These are phyloP conservation scores for Saxophila tyrrhenica DNA, from an alignment of 495 filamentous ascomycete genomes.

Conservation along the genomic window DNA sequence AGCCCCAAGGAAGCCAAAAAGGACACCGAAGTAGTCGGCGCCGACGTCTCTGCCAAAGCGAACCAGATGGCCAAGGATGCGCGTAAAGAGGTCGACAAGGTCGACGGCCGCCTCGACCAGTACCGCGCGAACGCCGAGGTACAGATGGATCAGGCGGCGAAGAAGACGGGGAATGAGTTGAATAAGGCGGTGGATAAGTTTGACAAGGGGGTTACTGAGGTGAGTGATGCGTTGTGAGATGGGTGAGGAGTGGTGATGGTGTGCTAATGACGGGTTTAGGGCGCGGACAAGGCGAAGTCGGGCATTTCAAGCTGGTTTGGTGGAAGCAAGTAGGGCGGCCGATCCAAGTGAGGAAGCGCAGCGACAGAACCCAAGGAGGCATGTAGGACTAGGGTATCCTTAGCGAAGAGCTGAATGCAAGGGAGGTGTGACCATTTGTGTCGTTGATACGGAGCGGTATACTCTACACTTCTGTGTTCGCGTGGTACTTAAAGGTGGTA, in stretches of 20 bases:
- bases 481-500: too few relatives aligned
- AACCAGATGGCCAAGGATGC: slow-evolving; percentile 32
- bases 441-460: not conserved
- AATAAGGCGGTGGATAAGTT: slow-evolving; percentile 22
- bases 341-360: too few relatives aligned
- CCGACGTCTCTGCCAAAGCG: not conserved
- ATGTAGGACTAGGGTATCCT: not conserved
- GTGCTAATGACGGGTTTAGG: not conserved
- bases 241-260: not conserved
- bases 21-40: slow-evolving; percentile 37
- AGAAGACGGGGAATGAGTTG: slow-evolving; percentile 6
- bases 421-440: not conserved
- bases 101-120: too few relatives aligned
- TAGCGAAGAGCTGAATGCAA: not conserved
- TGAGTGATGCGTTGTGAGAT: slow-evolving; percentile 1
- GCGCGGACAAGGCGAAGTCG: slow-evolving; percentile 55
- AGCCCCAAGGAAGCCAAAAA: slow-evolving; percentile 40
- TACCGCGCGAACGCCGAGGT: slow-evolving; percentile 42
- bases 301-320: slow-evolving; percentile 74
- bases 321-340: slow-evolving; percentile 22
- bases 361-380: too few relatives aligned
- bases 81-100: slow-evolving; percentile 39
- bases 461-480: not conserved
- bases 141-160: slow-evolving; percentile 5
- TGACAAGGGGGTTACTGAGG: slow-evolving; percentile 22